Percentiles rank a stretch among this genome's conserved stretches.
phyloP scores from a whole-genome alignment of 352 stramenopile genomes.

The Pythium pyrilobum region DNA sequence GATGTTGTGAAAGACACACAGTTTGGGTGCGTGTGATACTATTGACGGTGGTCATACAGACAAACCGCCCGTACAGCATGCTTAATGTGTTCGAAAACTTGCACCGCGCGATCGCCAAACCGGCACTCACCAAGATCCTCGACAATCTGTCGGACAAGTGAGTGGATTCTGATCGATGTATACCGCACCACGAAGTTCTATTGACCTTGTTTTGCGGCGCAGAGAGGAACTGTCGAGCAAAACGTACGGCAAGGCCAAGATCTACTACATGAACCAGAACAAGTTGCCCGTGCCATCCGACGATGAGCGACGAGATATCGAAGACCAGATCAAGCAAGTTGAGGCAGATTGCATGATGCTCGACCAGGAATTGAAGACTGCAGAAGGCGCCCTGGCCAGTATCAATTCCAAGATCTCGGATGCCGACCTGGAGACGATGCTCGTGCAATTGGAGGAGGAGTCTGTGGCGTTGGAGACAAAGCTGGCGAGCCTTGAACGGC shows the following conservation, averaged over 20 bases:
- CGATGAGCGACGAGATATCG: constrained; percentile 29
- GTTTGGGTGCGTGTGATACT: not conserved
- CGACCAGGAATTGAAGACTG: constrained; percentile 57
- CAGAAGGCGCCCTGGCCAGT: constrained; percentile 33
- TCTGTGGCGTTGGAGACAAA: constrained; percentile 34
- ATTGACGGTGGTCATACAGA: constrained; percentile 25
- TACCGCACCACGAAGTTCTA: no score
- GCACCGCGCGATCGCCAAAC: constrained; percentile 66
- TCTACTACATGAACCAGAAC: constrained; percentile 82
- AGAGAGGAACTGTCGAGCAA: constrained; percentile 57
- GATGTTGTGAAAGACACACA: not conserved
- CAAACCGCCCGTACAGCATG: constrained; percentile 77
- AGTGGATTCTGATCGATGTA: not conserved
- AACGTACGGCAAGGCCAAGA: constrained; percentile 76
- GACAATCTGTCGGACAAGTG: constrained; percentile 58
- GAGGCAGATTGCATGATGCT: constrained; percentile 37
- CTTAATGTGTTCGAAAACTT: constrained; percentile 86
- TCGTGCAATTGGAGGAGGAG: constrained; percentile 46
- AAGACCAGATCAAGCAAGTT: constrained; percentile 47
- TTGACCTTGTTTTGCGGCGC: not conserved
- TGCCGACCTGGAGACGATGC: constrained; percentile 39
- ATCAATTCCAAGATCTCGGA: constrained; percentile 67
- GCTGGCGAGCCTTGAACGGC: constrained; percentile 38
- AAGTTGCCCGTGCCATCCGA: constrained; percentile 54
- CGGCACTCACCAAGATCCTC: constrained; percentile 66